Conservation (phyloP, 1,284 basidiomycete genomes). For the Trichosporon sp. region DNA sequence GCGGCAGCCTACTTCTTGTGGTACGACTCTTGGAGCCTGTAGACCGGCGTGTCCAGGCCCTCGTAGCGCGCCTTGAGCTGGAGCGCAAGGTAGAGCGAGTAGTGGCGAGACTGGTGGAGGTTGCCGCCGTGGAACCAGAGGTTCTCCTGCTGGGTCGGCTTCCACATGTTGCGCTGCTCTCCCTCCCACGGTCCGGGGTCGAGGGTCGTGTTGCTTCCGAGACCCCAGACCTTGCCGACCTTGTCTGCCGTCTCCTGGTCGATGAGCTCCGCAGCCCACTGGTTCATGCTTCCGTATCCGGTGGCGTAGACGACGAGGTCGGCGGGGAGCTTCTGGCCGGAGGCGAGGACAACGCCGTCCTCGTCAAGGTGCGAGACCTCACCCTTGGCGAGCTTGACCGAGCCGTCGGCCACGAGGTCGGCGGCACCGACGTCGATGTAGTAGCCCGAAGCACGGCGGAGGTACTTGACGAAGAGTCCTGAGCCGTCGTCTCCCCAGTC, state of each 20-base stretch:
- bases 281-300: conserved; percentile 19
- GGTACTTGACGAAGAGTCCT: conserved; percentile 20
- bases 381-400: conserved; percentile 25
- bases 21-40: conserved; percentile 16
- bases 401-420: conserved; percentile 22
- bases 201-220: conserved; percentile 14
- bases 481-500: conserved; percentile 23
- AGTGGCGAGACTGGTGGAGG: conserved; percentile 18
- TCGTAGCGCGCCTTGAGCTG: conserved; percentile 20
- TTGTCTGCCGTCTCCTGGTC: conserved; percentile 16
- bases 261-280: conserved; percentile 16
- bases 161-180: conserved; percentile 22
- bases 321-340: conserved; percentile 11
- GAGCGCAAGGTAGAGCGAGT: conserved; percentile 18
- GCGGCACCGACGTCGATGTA: conserved; percentile 23
- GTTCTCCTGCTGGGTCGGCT: conserved; percentile 14
- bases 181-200: conserved; percentile 21
- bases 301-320: conserved; percentile 20
- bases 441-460: conserved; percentile 17
- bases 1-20: conserved; percentile 9
- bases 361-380: conserved; percentile 20
- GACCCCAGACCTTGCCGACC: conserved; percentile 18
- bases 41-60: conserved; percentile 17
- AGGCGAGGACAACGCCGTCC: conserved; percentile 13
- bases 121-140: conserved; percentile 19